phyloP scores from a whole-genome alignment of 179 eudicot species.

The Beta corolliflora region DNA sequence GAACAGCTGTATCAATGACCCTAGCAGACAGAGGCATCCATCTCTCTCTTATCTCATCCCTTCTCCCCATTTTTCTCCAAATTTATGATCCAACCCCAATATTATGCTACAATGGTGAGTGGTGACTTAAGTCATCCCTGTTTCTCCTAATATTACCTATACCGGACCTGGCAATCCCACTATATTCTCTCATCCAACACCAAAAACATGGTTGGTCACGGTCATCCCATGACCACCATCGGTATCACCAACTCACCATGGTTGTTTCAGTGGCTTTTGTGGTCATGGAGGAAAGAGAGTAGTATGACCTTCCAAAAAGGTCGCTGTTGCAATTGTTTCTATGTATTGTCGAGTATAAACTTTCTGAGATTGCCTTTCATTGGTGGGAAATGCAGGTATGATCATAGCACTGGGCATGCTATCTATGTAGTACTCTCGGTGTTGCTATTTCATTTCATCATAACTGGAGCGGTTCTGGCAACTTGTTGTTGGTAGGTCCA shows the following conservation, averaged over 20 bases:
- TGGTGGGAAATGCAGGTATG: conserved; percentile 66
- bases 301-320: background rate
- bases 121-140: background rate
- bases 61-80: too few species aligned
- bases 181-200: background rate
- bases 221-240: background rate
- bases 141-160: background rate
- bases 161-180: background rate
- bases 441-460: conserved; percentile 69
- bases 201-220: background rate
- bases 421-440: conserved; percentile 77
- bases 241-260: too few species aligned
- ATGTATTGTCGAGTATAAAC: background rate
- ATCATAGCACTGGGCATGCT: conserved; percentile 84
- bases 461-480: conserved; percentile 72
- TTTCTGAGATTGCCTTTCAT: conserved; percentile 18
- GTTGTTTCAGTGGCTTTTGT: background rate
- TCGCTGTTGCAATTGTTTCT: background rate
- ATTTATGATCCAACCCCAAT: background rate
- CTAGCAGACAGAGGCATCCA: background rate
- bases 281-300: background rate
- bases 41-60: background rate
- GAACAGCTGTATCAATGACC: background rate
- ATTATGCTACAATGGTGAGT: background rate
- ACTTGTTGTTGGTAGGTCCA: conserved; percentile 80